Percentiles rank a stretch among this genome's conserved stretches.
phyloP scores from a whole-genome alignment of 2,329 filamentous ascomycete genomes.

The Arthrinium puccinioides region DNA sequence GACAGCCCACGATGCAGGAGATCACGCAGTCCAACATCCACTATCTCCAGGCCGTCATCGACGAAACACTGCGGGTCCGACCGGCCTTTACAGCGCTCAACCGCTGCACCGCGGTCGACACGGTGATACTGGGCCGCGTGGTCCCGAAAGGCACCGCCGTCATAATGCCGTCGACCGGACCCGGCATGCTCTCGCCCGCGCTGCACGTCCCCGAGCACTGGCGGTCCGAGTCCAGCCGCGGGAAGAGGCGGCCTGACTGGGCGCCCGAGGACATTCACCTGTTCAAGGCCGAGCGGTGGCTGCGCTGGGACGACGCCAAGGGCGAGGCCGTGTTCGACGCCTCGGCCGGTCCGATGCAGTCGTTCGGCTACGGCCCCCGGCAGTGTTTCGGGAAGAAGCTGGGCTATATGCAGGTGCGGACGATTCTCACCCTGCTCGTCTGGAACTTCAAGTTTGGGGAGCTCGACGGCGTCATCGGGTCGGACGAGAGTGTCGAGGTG shows the following conservation, averaged over 20 bases:
- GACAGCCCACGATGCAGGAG: slow-evolving; percentile 7
- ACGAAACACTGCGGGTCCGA: slow-evolving; percentile 8
- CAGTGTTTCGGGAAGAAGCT: slow-evolving; percentile 13
- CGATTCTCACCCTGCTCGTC: slow-evolving; percentile 12
- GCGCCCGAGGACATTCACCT: slow-evolving; percentile 51
- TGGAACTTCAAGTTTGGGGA: slow-evolving; percentile 15
- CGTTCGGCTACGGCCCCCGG: slow-evolving; percentile 12
- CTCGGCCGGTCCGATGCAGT: slow-evolving; percentile 9
- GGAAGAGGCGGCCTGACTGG: slow-evolving; percentile 46
- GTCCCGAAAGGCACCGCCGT: slow-evolving; percentile 37
- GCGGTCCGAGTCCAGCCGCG: slow-evolving; percentile 43
- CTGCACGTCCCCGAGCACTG: slow-evolving; percentile 30
- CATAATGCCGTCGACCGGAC: slow-evolving; percentile 29
- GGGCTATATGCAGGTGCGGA: slow-evolving; percentile 12
- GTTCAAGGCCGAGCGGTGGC: slow-evolving; percentile 14
- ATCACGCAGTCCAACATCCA: slow-evolving; percentile 6
- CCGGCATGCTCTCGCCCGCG: slow-evolving; percentile 42
- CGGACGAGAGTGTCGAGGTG: neutral
- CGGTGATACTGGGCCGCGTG: slow-evolving; percentile 21
- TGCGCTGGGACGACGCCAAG: slow-evolving; percentile 8
- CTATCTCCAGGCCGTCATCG: slow-evolving; percentile 12
- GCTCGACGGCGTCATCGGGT: neutral
- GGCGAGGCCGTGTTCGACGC: slow-evolving; percentile 8
- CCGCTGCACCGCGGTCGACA: slow-evolving; percentile 12
- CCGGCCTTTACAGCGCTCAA: slow-evolving; percentile 2